Conservation (phyloP, 768 basidiomycete genomes). For the Nevesoporus exiguus region DNA sequence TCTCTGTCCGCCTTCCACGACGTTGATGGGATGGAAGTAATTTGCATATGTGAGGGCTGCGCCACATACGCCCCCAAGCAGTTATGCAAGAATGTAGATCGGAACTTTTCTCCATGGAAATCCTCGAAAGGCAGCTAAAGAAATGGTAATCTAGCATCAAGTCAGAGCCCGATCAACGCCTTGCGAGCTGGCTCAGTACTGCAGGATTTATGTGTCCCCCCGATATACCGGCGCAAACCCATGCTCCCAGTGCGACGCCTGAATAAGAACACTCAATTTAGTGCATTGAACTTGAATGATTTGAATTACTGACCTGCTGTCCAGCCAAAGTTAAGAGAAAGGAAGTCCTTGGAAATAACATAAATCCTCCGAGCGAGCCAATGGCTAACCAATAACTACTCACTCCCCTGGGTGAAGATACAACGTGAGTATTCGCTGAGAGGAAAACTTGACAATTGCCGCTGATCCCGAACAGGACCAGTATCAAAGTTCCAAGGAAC, state of each 20-base stretch:
- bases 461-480: conserved; percentile 54
- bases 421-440: conserved; percentile 39
- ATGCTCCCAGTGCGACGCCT: conserved; percentile 60
- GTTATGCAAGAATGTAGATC: conserved; percentile 54
- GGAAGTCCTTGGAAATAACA: conserved; percentile 6
- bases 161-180: background rate
- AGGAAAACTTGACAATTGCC: conserved; percentile 53
- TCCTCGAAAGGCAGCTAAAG: conserved; percentile 59
- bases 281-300: background rate
- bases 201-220: conserved; percentile 71
- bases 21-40: conserved; percentile 58
- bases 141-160: conserved; percentile 51
- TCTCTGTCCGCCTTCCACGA: conserved; percentile 53
- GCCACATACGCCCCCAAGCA: conserved; percentile 53
- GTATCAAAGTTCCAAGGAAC: conserved; percentile 51
- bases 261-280: background rate
- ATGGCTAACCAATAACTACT: conserved; percentile 15
- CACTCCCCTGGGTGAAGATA: conserved; percentile 49
- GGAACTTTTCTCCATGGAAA: conserved; percentile 81
- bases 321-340: conserved; percentile 25
- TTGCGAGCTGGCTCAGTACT: conserved; percentile 30
- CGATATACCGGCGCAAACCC: conserved; percentile 61
- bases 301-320: conserved; percentile 9
- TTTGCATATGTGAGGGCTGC: conserved; percentile 54
- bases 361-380: background rate